Evolutionary conservation across 257 asterid species (phyloP).

Genomic region (Cynanchum wilfordii): DNA sequence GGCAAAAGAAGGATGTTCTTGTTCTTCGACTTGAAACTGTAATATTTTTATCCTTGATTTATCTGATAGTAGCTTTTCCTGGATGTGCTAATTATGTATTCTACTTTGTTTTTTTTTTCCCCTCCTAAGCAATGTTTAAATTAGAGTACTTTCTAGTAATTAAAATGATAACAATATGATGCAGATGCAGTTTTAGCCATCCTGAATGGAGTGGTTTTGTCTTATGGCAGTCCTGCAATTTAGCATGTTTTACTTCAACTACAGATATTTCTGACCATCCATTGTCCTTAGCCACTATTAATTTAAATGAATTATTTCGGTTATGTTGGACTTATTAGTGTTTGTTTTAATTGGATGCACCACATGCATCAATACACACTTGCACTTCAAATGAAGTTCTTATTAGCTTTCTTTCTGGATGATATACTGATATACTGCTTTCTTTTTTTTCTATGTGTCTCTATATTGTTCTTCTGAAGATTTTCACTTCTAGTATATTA

Average conservation of each 20-base stretch:
- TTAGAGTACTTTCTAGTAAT: constrained; percentile 1
- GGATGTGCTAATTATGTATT: not conserved
- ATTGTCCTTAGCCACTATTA: not conserved
- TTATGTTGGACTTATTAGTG: not conserved
- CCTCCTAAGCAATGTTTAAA: not conserved
- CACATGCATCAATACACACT: not conserved
- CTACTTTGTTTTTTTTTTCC: not conserved
- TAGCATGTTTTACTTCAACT: not conserved
- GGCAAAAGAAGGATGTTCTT: constrained; percentile 97
- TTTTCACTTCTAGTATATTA: too few relatives aligned
- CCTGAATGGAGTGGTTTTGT: not conserved
- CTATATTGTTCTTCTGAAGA: too few relatives aligned
- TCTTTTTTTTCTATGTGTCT: too few relatives aligned
- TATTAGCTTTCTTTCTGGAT: not conserved
- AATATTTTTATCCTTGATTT: constrained; percentile 22
- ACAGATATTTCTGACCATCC: not conserved
- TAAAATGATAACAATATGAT: not conserved
- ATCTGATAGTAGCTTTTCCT: constrained; percentile 1
- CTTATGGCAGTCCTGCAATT: not conserved
- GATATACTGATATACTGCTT: too few relatives aligned
- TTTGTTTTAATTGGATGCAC: not conserved
- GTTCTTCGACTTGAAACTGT: constrained; percentile 98
- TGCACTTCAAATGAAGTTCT: not conserved
- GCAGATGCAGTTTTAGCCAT: not conserved
- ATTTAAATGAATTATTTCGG: not conserved